Evolutionary conservation across 2,329 filamentous ascomycete genomes (phyloP).

Genomic region (Exserohilum turcica): DNA sequence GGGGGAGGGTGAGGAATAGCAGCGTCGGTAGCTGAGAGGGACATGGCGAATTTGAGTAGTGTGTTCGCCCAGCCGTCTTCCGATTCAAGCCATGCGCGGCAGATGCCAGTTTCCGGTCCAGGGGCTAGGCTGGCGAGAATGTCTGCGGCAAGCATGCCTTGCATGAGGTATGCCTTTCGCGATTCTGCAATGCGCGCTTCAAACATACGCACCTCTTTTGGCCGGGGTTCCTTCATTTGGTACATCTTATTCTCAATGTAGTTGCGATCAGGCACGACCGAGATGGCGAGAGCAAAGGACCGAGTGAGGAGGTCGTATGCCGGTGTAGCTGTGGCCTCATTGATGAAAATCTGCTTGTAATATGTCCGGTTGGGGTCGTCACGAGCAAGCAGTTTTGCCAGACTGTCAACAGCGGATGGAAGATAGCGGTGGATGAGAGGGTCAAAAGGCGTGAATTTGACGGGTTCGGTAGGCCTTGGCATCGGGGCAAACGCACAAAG

Average conservation of each 20-base stretch:
- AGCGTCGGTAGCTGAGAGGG: conserved; percentile 56
- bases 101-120: conserved; percentile 71
- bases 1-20: conserved; percentile 32
- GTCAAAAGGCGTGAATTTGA: conserved; percentile 82
- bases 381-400: conserved; percentile 88
- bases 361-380: conserved; percentile 90
- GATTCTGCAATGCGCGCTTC: conserved; percentile 73
- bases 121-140: conserved; percentile 79
- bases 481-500: conserved; percentile 86
- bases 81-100: conserved; percentile 80
- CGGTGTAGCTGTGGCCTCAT: conserved; percentile 67
- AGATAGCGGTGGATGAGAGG: conserved; percentile 84
- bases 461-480: conserved; percentile 65
- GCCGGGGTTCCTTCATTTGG: conserved; percentile 52
- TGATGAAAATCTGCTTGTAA: conserved; percentile 80
- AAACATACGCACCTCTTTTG: conserved; percentile 41
- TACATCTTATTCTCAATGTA: conserved; percentile 52
- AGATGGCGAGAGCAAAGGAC: conserved; percentile 84
- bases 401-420: conserved; percentile 83
- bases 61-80: conserved; percentile 83
- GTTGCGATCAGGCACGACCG: conserved; percentile 76
- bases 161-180: conserved; percentile 87
- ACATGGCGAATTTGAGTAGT: conserved; percentile 74
- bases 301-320: conserved; percentile 83
- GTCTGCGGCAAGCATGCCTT: conserved; percentile 87